These are phyloP conservation scores for Chara braunii DNA, from an alignment of 139 green algal genomes.

Conservation along the genomic window DNA sequence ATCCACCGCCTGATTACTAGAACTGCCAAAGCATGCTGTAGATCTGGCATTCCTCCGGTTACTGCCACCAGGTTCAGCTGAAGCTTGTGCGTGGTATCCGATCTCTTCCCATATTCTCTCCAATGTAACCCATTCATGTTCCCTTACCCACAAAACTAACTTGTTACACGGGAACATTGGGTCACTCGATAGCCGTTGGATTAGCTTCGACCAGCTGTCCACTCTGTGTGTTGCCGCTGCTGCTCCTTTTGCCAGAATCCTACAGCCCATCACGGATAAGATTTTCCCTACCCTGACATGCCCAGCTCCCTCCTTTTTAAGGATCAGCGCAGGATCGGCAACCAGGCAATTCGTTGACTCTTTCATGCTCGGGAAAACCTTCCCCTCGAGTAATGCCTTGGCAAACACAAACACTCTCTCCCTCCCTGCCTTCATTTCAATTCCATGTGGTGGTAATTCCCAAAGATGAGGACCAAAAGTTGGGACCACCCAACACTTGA, in stretches of 20 bases:
- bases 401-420: conserved; percentile 61
- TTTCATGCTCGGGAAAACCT: conserved; percentile 33
- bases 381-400: conserved; percentile 70
- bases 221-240: neutral
- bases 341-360: conserved; percentile 9
- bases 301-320: conserved; percentile 2
- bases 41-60: no score
- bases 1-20: no score
- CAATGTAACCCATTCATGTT: neutral
- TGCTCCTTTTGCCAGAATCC: no score
- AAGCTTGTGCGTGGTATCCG: no score
- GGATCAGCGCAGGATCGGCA: conserved; percentile 12
- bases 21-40: no score
- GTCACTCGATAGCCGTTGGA: neutral
- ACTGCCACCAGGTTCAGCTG: no score
- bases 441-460: conserved; percentile 58
- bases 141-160: conserved; percentile 2
- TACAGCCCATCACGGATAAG: conserved; percentile 9
- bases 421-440: conserved; percentile 40
- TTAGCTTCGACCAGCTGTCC: neutral
- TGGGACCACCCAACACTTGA: conserved; percentile 61
- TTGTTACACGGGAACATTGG: neutral
- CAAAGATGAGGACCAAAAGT: conserved; percentile 70
- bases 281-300: conserved; percentile 35
- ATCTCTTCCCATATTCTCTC: conserved; percentile 3